phyloP scores from a whole-genome alignment of 129 eudicot species.

The sunflower (Helianthus annuus) region HanXRQr2.0-SUNRISE NC_035444.2:1253157-1253656 shows the following conservation, averaged over 20 bases:
- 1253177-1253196: not conserved
- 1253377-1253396: conserved; percentile 51
- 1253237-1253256: conserved; percentile 99
- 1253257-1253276: conserved; percentile 92
- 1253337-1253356: conserved; percentile 90
- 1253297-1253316: conserved; percentile 91
- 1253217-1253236: conserved; percentile 44
- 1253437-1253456: conserved; percentile 4
- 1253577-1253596: too few relatives aligned
- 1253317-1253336: conserved; percentile 93
- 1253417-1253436: conserved; percentile 13
- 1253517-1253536: not conserved
- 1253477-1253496: conserved; percentile 10
- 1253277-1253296: conserved; percentile 90
- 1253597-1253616: too few relatives aligned
- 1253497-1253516: conserved; percentile 10
- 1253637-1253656: too few relatives aligned
- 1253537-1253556: conserved; percentile 14
- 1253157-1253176: not conserved
- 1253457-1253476: not conserved
- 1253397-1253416: conserved; percentile 33
- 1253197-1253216: not conserved
- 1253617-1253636: too few relatives aligned
- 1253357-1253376: conserved; percentile 74
- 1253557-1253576: conserved; percentile 1